Conservation (phyloP, 768 basidiomycete genomes). For the Psilocybe tampanensis region DNA sequence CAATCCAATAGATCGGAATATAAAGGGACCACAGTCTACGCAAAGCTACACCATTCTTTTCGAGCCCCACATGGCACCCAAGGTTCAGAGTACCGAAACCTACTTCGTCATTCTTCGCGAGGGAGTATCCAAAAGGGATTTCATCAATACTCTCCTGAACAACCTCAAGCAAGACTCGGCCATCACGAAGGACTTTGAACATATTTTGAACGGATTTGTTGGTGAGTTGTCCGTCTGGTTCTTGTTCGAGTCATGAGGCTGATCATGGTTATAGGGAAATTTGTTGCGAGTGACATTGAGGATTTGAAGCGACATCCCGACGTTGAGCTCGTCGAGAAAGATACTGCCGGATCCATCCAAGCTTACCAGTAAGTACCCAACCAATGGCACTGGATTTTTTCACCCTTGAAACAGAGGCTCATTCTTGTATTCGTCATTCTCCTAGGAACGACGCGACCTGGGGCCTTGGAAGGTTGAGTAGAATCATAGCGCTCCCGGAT, state of each 20-base stretch:
- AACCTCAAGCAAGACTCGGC: background rate
- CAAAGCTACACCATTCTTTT: no score
- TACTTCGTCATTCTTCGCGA: constrained; percentile 1
- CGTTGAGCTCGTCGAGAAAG: background rate
- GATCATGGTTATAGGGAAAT: background rate
- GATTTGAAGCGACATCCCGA: background rate
- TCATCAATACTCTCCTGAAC: background rate
- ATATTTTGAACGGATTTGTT: background rate
- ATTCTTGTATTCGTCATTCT: no score
- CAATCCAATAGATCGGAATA: no score
- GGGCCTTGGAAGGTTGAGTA: no score
- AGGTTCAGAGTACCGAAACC: background rate
- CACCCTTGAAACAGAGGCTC: no score
- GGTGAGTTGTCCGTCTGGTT: background rate
- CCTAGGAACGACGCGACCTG: no score
- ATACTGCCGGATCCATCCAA: background rate
- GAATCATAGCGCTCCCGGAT: no score
- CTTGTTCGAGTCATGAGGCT: background rate
- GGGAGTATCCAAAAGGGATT: background rate
- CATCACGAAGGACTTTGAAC: background rate
- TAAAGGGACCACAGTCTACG: no score
- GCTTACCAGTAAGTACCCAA: background rate
- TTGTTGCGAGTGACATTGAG: background rate
- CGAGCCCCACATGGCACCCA: background rate
- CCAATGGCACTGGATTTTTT: no score